Percentiles rank a stretch among this genome's conserved stretches.
Conservation (phyloP, 441 rosid species). For the Syzygium malaccense region DNA sequence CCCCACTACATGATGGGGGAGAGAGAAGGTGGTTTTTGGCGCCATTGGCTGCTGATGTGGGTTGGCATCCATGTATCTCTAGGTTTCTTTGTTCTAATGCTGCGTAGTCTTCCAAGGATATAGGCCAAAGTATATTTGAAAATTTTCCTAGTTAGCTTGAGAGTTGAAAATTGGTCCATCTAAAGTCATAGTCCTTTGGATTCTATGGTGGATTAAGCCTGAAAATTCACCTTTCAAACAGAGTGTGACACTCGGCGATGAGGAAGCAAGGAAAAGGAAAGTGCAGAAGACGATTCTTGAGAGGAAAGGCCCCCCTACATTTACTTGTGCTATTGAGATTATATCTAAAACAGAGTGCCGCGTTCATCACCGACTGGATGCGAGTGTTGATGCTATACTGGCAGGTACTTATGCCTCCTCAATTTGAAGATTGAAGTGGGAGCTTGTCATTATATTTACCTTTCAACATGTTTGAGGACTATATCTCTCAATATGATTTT, state of each 20-base stretch:
- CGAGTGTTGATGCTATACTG: slow-evolving; percentile 82
- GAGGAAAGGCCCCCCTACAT: slow-evolving; percentile 86
- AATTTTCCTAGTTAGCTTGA: neutral
- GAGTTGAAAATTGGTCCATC: neutral
- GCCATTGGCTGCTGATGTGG: neutral
- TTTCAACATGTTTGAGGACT: neutral
- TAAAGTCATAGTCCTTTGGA: neutral
- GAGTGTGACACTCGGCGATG: slow-evolving; percentile 98
- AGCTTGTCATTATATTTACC: neutral
- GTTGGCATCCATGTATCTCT: neutral
- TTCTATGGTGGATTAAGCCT: neutral
- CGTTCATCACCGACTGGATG: slow-evolving; percentile 80
- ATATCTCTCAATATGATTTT: neutral
- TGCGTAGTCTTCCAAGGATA: neutral
- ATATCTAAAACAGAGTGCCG: slow-evolving; percentile 75
- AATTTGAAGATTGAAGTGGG: neutral
- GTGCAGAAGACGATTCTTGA: slow-evolving; percentile 95
- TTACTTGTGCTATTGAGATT: slow-evolving; percentile 87
- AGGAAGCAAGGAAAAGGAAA: slow-evolving; percentile 87
- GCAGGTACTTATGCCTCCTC: slow-evolving; percentile 37
- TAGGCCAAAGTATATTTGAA: neutral
- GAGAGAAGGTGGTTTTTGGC: neutral
- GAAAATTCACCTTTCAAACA: slow-evolving; percentile 20
- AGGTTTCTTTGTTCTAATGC: neutral
- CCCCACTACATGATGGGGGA: neutral